Evolutionary conservation across 768 basidiomycete species (phyloP).

Genomic region (Fistulinella prunicolor): DNA sequence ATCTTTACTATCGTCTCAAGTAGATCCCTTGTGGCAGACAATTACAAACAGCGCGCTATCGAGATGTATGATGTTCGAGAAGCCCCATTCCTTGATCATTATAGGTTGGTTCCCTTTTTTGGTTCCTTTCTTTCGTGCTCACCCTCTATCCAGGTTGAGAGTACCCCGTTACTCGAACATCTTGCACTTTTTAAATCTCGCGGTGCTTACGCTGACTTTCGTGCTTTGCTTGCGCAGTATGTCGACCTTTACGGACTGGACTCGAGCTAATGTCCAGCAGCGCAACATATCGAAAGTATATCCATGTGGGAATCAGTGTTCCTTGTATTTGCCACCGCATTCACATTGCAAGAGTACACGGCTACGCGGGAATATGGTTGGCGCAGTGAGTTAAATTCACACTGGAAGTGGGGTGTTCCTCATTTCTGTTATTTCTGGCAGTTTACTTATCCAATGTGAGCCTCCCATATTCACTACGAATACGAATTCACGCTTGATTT

Average conservation of each 20-base stretch:
- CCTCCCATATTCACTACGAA: background rate
- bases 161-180: constrained; percentile 79
- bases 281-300: constrained; percentile 48
- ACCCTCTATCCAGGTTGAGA: constrained; percentile 50
- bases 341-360: constrained; percentile 85
- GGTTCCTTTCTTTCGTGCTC: background rate
- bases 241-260: constrained; percentile 22
- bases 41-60: constrained; percentile 78
- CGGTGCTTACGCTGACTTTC: constrained; percentile 63
- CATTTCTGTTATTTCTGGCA: constrained; percentile 14
- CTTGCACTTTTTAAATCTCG: constrained; percentile 78
- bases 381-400: constrained; percentile 55
- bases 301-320: constrained; percentile 70
- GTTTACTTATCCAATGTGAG: constrained; percentile 83
- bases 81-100: constrained; percentile 80
- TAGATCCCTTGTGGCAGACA: constrained; percentile 83
- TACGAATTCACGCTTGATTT: background rate
- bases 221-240: constrained; percentile 71
- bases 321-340: constrained; percentile 72
- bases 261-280: constrained; percentile 35
- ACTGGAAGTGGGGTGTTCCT: constrained; percentile 1
- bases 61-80: constrained; percentile 66
- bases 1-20: constrained; percentile 59
- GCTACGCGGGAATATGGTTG: constrained; percentile 85
- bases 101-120: constrained; percentile 44